Conservation (phyloP, 2,329 filamentous ascomycete genomes). For the Nemania bipapillata region DNA sequence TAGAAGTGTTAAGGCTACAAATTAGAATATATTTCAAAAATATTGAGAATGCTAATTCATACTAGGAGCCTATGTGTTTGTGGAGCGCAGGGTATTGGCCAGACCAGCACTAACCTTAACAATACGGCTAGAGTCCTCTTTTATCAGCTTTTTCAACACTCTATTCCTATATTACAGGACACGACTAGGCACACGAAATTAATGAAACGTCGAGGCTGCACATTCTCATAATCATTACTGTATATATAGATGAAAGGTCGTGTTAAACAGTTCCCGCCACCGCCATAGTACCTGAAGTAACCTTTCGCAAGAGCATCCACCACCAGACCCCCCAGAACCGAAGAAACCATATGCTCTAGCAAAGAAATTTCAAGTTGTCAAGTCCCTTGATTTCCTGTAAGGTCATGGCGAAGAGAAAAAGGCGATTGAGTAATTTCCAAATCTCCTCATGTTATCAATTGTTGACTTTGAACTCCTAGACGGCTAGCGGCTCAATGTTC, state of each 20-base stretch:
- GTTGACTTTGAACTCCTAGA: slow-evolving; percentile 45
- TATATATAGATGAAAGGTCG: background rate
- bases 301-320: background rate
- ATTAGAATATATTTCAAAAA: no score
- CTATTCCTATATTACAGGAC: no score
- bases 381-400: background rate
- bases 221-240: slow-evolving; percentile 16
- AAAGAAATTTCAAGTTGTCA: background rate
- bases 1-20: no score
- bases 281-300: background rate
- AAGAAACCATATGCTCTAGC: background rate
- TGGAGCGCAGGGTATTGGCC: no score
- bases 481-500: slow-evolving; percentile 86
- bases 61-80: no score
- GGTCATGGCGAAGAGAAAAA: background rate
- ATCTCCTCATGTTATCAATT: background rate
- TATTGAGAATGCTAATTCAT: no score
- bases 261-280: background rate
- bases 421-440: background rate
- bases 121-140: no score
- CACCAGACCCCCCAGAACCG: background rate
- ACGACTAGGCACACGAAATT: no score
- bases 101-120: no score
- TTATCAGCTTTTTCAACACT: no score
- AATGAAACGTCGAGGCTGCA: background rate